Evolutionary conservation across 2,329 filamentous ascomycete genomes (phyloP), one percentile per base, ranked within the genome.

Genomic region (Eutypella sp.): DNA sequence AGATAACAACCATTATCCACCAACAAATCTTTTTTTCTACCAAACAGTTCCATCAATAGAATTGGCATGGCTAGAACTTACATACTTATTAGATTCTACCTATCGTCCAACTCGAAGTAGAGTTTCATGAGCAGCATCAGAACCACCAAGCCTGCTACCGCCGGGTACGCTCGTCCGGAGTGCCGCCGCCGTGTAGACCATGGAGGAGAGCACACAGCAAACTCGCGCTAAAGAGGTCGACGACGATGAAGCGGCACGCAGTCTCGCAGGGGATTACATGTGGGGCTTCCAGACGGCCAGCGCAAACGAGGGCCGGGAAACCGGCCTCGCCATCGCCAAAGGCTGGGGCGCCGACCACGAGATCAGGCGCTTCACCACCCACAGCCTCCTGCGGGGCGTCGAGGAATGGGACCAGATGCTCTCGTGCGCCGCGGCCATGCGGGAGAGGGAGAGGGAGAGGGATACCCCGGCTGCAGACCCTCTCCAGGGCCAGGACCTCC

Each of bases 341-440:
- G 53, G 60, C 3, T 46, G 45, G 15, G 62, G 47, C 2, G 48
- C 56, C 3, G 47, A 46, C 3, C 53, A 57, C 0, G 62, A 65
- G 5, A 43, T 68, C 41, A 46, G 53, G 10, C 39, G 56, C 9
- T 49, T 69, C 20, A 43, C 49, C 8, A 41, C 42, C 15, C 46
- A 60, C 8, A 61, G 64, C 39, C 50, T 69, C 1, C 45, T 60
- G 36, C 59, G 60, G 9, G 62, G 63, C 1, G 42, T 55, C 9
- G 66, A 68, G 39, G 59, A 66, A 37, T 67, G 62, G 58, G 51
- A 63, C 13, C 58, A 66, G 51, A 53, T 64, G 34, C 45, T 68
- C 18, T 52, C 50, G 15, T 63, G 63, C 40, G 67, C 66, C 3
- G 42, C 31, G 16, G 37, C 59, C 2, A 46, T 67, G 52, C 56